Evolutionary conservation across 2,329 filamentous ascomycete genomes (phyloP).

Genomic region (Fusarium armeniacum): DNA sequence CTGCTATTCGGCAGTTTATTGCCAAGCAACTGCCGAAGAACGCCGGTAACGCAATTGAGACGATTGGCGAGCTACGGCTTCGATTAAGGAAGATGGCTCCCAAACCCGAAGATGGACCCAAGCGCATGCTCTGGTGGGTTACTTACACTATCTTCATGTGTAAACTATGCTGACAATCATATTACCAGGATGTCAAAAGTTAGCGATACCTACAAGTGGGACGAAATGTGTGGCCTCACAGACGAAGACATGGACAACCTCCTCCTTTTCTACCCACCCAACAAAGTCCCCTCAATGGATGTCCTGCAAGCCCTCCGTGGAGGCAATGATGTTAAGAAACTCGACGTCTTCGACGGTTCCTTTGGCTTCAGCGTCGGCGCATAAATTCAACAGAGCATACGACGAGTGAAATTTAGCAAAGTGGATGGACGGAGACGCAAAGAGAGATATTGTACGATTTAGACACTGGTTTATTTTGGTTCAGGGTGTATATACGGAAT

Average conservation of each 20-base stretch:
- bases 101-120: slow-evolving; percentile 78
- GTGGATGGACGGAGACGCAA: slow-evolving; percentile 15
- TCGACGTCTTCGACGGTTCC: slow-evolving; percentile 71
- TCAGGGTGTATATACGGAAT: slow-evolving; percentile 43
- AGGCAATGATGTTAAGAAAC: slow-evolving; percentile 59
- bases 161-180: slow-evolving; percentile 15
- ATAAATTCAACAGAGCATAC: slow-evolving; percentile 29
- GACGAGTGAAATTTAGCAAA: slow-evolving; percentile 2
- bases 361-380: slow-evolving; percentile 70
- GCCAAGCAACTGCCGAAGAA: slow-evolving; percentile 81
- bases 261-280: slow-evolving; percentile 77
- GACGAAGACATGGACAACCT: slow-evolving; percentile 88
- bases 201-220: slow-evolving; percentile 87
- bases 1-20: slow-evolving; percentile 86
- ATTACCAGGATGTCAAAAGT: slow-evolving; percentile 85
- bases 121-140: slow-evolving; percentile 88
- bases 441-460: slow-evolving; percentile 41
- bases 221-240: slow-evolving; percentile 85
- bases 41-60: slow-evolving; percentile 86
- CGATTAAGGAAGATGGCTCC: slow-evolving; percentile 86
- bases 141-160: too few species aligned
- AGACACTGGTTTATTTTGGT: slow-evolving; percentile 37
- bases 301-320: slow-evolving; percentile 69
- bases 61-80: slow-evolving; percentile 83
- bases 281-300: slow-evolving; percentile 69